phyloP scores from a whole-genome alignment of 129 eudicot genomes.

The Sambucus nigra region DNA sequence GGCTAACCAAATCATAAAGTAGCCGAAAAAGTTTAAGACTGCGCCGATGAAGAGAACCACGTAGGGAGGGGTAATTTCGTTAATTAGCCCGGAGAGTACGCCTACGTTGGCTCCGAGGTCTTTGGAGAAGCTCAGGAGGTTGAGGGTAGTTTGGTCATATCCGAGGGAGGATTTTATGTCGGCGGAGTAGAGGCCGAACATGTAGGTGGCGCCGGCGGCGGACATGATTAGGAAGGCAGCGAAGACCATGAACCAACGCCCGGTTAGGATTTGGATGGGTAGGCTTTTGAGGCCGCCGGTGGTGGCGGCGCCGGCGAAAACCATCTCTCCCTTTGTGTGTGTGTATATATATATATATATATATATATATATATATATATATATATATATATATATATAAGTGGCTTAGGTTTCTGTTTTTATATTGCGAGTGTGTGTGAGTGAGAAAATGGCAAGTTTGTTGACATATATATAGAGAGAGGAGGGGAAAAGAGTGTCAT shows the following conservation, averaged over 20 bases:
- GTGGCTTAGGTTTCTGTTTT: too few relatives aligned
- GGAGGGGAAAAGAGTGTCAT: too few relatives aligned
- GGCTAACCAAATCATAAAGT: constrained; percentile 87
- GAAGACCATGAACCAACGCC: constrained; percentile 90
- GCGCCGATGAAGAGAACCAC: constrained; percentile 63
- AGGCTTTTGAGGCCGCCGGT: constrained; percentile 23
- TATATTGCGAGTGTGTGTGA: too few relatives aligned
- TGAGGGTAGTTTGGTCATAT: constrained; percentile 74
- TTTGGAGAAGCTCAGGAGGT: constrained; percentile 68
- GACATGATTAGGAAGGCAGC: constrained; percentile 77
- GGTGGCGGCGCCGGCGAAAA: constrained; percentile 9
- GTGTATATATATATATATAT: too few relatives aligned
- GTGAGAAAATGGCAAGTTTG: too few relatives aligned
- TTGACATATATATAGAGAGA: too few relatives aligned
- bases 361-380: too few relatives aligned
- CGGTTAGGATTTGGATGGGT: constrained; percentile 39
- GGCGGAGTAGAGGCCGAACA: constrained; percentile 64
- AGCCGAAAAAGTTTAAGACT: constrained; percentile 62
- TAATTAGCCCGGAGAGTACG: constrained; percentile 59
- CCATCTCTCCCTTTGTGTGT: too few relatives aligned
- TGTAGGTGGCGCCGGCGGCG: constrained; percentile 80
- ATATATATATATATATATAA: too few relatives aligned
- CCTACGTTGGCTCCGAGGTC: constrained; percentile 77
- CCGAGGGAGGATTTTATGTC: constrained; percentile 52
- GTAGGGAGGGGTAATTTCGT: constrained; percentile 74